A percentile compares a stretch with the other conserved stretches of the same genome.
phyloP scores from a whole-genome alignment of 2,329 filamentous ascomycete species.

The Diaporthe sp. region DNA sequence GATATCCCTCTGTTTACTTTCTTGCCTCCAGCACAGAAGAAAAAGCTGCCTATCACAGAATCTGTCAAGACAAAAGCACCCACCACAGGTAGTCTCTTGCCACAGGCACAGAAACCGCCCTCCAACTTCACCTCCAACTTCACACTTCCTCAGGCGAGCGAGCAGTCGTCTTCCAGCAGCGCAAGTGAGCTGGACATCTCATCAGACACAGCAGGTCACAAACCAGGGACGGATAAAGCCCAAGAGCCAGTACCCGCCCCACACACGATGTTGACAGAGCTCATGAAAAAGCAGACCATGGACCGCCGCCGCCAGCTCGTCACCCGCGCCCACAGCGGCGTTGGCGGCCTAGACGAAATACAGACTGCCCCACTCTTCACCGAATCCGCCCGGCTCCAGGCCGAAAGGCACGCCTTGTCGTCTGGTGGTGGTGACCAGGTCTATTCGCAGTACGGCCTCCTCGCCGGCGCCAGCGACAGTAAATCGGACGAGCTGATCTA shows the following conservation, averaged over 20 bases:
- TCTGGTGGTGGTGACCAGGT: slow-evolving; percentile 24
- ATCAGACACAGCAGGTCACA: neutral
- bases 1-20: neutral
- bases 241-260: neutral
- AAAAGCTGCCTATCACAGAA: no score
- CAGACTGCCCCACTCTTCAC: slow-evolving; percentile 50
- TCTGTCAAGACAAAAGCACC: no score
- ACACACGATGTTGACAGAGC: neutral
- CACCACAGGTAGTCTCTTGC: neutral
- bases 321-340: slow-evolving; percentile 33
- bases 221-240: neutral
- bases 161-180: neutral
- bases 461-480: slow-evolving; percentile 43
- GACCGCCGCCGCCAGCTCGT: slow-evolving; percentile 40
- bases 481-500: slow-evolving; percentile 53
- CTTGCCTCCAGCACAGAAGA: neutral
- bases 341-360: slow-evolving; percentile 49
- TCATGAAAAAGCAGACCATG: slow-evolving; percentile 9
- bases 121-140: neutral
- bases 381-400: slow-evolving; percentile 45
- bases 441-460: slow-evolving; percentile 50
- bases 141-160: neutral
- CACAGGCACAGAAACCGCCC: neutral
- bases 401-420: slow-evolving; percentile 9
- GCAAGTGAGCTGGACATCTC: neutral